Evolutionary conservation across 1,284 basidiomycete species (phyloP).

Genomic region (Apiotrichum mycotoxinovorans): DNA sequence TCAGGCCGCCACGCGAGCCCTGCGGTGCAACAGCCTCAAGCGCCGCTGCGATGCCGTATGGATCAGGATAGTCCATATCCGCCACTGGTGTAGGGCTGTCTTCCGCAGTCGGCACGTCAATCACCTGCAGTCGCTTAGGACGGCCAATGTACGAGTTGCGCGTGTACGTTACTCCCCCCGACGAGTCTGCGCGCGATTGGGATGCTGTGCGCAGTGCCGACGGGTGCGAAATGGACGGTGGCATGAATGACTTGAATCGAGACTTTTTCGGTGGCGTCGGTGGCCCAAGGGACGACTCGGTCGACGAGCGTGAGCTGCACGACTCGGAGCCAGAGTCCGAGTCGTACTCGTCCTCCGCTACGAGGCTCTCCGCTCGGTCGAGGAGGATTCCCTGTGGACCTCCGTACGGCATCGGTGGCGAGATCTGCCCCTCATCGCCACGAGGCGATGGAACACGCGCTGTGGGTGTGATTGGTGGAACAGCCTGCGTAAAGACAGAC

Average conservation of each 20-base stretch:
- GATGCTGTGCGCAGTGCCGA: background rate
- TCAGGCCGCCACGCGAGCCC: background rate
- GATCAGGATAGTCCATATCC: constrained; percentile 29
- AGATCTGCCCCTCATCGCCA: background rate
- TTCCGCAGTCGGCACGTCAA: constrained; percentile 15
- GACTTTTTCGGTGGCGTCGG: constrained; percentile 4
- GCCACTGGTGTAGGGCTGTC: constrained; percentile 9
- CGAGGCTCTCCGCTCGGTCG: constrained; percentile 6
- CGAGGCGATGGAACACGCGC: constrained; percentile 5
- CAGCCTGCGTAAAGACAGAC: constrained; percentile 13
- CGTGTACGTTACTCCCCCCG: background rate
- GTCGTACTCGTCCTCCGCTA: background rate
- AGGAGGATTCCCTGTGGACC: constrained; percentile 6
- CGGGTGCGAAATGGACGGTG: constrained; percentile 5
- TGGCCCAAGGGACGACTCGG: constrained; percentile 1
- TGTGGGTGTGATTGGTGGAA: background rate
- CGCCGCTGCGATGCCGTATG: constrained; percentile 26
- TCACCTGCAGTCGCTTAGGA: constrained; percentile 2
- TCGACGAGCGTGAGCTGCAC: background rate
- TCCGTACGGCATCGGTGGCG: background rate
- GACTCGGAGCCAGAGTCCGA: background rate
- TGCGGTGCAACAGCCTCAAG: constrained; percentile 5
- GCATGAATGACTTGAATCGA: constrained; percentile 23
- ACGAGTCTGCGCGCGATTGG: background rate
- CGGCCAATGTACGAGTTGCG: background rate